These are phyloP conservation scores for Syzygium grande DNA, from an alignment of 345 rosid species.

Conservation along the genomic window DNA sequence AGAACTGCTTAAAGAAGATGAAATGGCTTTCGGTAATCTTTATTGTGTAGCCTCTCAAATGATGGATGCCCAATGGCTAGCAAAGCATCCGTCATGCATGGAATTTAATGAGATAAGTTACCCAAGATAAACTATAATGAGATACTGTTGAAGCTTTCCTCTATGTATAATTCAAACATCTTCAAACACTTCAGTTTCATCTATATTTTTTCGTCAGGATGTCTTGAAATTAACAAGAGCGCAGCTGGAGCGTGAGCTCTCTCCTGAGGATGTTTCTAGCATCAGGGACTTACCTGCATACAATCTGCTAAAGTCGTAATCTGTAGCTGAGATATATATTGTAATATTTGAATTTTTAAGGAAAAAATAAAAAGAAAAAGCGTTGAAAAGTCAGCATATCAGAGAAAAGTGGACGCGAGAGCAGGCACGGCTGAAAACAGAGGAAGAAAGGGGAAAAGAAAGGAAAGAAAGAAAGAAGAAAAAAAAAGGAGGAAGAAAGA, in stretches of 20 bases:
- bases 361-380: too few species aligned
- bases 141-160: neutral
- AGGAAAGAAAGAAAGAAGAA: too few species aligned
- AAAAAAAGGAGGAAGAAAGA: too few species aligned
- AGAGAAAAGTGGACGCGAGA: too few species aligned
- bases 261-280: conserved; percentile 45
- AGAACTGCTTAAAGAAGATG: conserved; percentile 56
- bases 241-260: conserved; percentile 70
- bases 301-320: conserved; percentile 36
- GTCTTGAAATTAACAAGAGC: conserved; percentile 68
- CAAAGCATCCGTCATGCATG: conserved; percentile 60
- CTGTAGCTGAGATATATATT: neutral
- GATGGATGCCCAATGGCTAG: conserved; percentile 14
- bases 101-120: conserved; percentile 57
- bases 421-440: too few species aligned
- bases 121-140: neutral
- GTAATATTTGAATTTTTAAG: too few species aligned
- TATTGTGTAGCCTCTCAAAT: conserved; percentile 69
- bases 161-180: neutral
- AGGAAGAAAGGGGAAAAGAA: too few species aligned
- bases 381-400: too few species aligned
- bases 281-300: conserved; percentile 69
- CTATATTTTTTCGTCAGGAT: conserved; percentile 33
- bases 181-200: neutral
- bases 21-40: conserved; percentile 73